Conservation (phyloP, 768 basidiomycete genomes). For the Mycena floridula region DNA sequence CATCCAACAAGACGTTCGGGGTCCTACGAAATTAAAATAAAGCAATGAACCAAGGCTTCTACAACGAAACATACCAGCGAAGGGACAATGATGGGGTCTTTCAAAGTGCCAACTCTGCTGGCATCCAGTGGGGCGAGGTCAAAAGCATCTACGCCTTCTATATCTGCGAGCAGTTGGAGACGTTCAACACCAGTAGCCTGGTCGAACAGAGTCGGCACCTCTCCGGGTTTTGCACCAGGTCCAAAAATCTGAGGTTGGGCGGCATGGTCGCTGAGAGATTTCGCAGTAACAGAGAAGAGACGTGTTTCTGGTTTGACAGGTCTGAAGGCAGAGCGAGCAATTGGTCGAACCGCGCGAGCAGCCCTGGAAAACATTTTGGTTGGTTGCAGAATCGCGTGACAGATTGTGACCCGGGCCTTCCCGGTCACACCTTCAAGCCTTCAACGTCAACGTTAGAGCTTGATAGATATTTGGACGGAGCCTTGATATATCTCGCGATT, state of each 20-base stretch:
- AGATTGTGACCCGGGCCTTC: no score
- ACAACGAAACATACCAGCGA: slow-evolving; percentile 51
- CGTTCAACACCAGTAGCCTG: slow-evolving; percentile 97
- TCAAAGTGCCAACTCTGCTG: slow-evolving; percentile 80
- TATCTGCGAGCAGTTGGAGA: slow-evolving; percentile 83
- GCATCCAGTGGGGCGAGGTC: slow-evolving; percentile 82
- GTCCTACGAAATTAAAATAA: slow-evolving; percentile 40
- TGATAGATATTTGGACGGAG: no score
- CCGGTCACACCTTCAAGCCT: no score
- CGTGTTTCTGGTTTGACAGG: slow-evolving; percentile 33
- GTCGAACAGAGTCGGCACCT: slow-evolving; percentile 77
- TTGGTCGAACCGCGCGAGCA: slow-evolving; percentile 7
- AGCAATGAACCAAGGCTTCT: neutral
- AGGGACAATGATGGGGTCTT: slow-evolving; percentile 81
- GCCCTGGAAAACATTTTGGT: slow-evolving; percentile 9
- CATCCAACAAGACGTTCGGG: slow-evolving; percentile 85
- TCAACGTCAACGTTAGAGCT: no score
- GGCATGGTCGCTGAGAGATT: slow-evolving; percentile 42
- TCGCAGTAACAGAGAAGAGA: slow-evolving; percentile 52
- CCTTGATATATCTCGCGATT: no score
- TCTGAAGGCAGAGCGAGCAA: slow-evolving; percentile 5
- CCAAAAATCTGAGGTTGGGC: slow-evolving; percentile 66
- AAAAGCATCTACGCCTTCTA: slow-evolving; percentile 87
- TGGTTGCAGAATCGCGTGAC: neutral
- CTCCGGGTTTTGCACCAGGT: slow-evolving; percentile 63